Evolutionary conservation across 2,329 filamentous ascomycete species (phyloP).

Genomic region (Alternaria postmessia): DNA sequence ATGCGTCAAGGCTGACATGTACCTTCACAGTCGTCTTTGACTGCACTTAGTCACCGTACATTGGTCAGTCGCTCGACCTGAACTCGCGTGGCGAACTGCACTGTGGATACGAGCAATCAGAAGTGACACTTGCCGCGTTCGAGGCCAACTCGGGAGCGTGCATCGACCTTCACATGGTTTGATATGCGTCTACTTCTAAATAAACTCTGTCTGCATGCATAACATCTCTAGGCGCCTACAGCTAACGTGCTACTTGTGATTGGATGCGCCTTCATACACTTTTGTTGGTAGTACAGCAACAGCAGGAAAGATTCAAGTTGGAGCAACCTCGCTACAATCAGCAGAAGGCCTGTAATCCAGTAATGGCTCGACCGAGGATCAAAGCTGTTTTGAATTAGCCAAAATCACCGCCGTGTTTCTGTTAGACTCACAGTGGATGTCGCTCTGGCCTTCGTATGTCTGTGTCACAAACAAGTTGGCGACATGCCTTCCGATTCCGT

Average conservation of each 20-base stretch:
- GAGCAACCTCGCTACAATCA: slow-evolving; percentile 48
- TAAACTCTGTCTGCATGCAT: slow-evolving; percentile 28
- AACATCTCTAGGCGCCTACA: slow-evolving; percentile 19
- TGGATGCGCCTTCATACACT: slow-evolving; percentile 1
- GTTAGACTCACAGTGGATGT: slow-evolving; percentile 83
- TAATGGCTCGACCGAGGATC: slow-evolving; percentile 62
- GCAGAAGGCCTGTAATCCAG: slow-evolving; percentile 80
- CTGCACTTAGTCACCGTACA: slow-evolving; percentile 24
- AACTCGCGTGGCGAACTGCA: slow-evolving; percentile 16
- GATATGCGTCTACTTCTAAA: slow-evolving; percentile 29
- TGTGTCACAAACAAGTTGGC: slow-evolving; percentile 97
- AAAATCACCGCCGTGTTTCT: slow-evolving; percentile 1
- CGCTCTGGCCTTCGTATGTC: slow-evolving; percentile 97
- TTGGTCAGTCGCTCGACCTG: slow-evolving; percentile 20
- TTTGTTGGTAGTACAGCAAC: slow-evolving; percentile 18
- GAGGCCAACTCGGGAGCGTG: slow-evolving; percentile 16
- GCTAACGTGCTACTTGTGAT: slow-evolving; percentile 10
- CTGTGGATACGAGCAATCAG: slow-evolving; percentile 24
- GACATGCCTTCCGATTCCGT: slow-evolving; percentile 92
- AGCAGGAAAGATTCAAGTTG: background rate
- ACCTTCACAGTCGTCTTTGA: slow-evolving; percentile 27
- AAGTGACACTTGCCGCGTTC: slow-evolving; percentile 30
- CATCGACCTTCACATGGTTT: slow-evolving; percentile 18
- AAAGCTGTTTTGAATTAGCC: slow-evolving; percentile 53
- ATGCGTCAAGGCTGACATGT: slow-evolving; percentile 32